phyloP scores from a whole-genome alignment of 139 green algal species.

The Mychonastes homosphaera region DNA sequence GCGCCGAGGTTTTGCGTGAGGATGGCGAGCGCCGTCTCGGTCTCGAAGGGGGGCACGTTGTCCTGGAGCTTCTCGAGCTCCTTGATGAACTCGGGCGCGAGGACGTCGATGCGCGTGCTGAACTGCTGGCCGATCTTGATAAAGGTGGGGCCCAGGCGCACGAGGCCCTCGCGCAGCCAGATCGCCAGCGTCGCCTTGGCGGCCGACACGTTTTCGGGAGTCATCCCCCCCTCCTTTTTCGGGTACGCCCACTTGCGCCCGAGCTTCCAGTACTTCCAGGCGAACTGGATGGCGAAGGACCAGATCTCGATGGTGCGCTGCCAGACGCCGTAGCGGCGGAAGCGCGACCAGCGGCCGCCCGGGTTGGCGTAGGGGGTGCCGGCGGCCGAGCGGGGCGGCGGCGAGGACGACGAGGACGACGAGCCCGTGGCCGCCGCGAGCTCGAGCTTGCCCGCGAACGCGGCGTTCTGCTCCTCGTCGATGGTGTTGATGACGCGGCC shows the following conservation, averaged over 20 bases:
- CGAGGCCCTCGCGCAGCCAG: conserved; percentile 91
- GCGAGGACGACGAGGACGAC: background rate
- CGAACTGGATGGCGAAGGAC: conserved; percentile 83
- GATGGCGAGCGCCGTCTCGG: conserved; percentile 62
- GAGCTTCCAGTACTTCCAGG: conserved; percentile 50
- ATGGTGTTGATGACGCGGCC: conserved; percentile 21
- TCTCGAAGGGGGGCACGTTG: conserved; percentile 88
- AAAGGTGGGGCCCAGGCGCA: conserved; percentile 78
- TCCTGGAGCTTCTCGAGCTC: conserved; percentile 97
- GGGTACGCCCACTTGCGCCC: conserved; percentile 54
- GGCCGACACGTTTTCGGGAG: conserved; percentile 33
- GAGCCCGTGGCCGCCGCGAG: conserved; percentile 20
- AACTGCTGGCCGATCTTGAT: conserved; percentile 95
- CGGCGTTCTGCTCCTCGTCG: conserved; percentile 38
- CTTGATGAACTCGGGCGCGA: conserved; percentile 87
- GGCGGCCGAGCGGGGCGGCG: conserved; percentile 13
- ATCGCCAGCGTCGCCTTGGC: conserved; percentile 63
- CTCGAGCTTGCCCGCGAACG: conserved; percentile 48
- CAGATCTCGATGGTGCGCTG: conserved; percentile 90
- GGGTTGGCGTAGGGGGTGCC: conserved; percentile 53
- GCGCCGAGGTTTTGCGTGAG: conserved; percentile 70
- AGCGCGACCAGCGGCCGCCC: conserved; percentile 58
- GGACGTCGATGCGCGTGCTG: conserved; percentile 88
- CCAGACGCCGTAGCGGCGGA: conserved; percentile 54
- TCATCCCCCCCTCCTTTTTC: conserved; percentile 39